phyloP scores from a whole-genome alignment of 2,329 filamentous ascomycete species.

The Lasiodiplodia hormozganensis region DNA sequence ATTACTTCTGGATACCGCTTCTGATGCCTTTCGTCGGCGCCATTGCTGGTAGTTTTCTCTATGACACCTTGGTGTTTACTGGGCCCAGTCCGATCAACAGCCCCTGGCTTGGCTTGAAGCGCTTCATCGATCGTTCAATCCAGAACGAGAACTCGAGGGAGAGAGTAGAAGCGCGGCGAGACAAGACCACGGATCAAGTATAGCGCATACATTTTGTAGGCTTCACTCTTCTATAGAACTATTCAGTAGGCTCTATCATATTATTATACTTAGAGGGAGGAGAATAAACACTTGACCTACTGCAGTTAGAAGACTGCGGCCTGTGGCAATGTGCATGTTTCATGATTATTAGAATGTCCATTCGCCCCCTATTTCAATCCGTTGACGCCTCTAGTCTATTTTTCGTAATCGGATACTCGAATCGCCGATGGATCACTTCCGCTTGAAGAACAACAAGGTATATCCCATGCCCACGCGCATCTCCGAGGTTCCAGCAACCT shows the following conservation, averaged over 20 bases:
- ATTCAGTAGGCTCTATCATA: neutral
- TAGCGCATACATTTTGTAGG: neutral
- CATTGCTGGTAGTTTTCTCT: conserved; percentile 69
- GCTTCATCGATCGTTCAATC: neutral
- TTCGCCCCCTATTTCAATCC: too few species aligned
- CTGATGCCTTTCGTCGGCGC: conserved; percentile 69
- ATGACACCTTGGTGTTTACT: conserved; percentile 72
- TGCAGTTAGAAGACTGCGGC: too few species aligned
- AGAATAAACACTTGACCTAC: too few species aligned
- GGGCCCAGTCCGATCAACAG: conserved; percentile 75
- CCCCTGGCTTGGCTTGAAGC: conserved; percentile 61
- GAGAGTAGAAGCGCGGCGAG: neutral
- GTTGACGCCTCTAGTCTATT: too few species aligned
- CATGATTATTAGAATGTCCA: too few species aligned
- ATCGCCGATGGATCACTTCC: neutral
- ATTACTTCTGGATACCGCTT: conserved; percentile 73
- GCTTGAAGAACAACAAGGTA: conserved; percentile 18
- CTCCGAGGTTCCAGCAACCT: neutral
- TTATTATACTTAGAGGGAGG: neutral
- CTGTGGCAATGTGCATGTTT: too few species aligned
- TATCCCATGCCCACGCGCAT: neutral
- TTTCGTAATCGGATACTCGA: too few species aligned
- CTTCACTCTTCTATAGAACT: too few species aligned
- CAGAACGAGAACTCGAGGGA: neutral
- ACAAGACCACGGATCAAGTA: neutral